These are phyloP conservation scores for Kalmusia sp. DNA, from an alignment of 2,329 filamentous ascomycete species.

Conservation along the genomic window DNA sequence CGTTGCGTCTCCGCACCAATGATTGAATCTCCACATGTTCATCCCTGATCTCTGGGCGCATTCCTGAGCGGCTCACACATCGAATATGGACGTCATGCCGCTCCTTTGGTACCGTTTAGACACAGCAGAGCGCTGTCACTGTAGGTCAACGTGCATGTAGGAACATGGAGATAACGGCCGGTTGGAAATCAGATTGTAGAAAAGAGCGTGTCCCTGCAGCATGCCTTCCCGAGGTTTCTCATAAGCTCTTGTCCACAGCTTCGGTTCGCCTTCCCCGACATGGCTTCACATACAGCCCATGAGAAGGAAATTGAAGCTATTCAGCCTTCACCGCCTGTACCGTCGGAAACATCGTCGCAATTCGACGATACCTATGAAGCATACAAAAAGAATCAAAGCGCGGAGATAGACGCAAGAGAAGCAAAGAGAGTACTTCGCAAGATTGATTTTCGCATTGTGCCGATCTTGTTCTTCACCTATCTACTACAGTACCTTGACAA, in stretches of 20 bases:
- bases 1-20: slow-evolving; percentile 24
- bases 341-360: slow-evolving; percentile 29
- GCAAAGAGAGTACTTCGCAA: slow-evolving; percentile 38
- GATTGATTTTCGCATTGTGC: slow-evolving; percentile 38
- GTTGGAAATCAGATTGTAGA: slow-evolving; percentile 2
- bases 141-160: neutral
- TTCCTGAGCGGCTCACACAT: neutral
- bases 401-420: slow-evolving; percentile 29
- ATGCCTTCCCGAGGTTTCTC: neutral
- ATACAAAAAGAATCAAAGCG: slow-evolving; percentile 34
- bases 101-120: neutral
- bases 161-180: neutral
- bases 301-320: slow-evolving; percentile 27
- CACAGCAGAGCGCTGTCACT: neutral
- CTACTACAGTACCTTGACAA: slow-evolving; percentile 53
- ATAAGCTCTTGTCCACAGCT: neutral
- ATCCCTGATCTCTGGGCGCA: neutral
- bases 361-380: slow-evolving; percentile 42
- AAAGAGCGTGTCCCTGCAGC: neutral
- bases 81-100: neutral
- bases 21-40: neutral
- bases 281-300: slow-evolving; percentile 14
- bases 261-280: neutral
- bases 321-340: slow-evolving; percentile 21
- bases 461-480: slow-evolving; percentile 44